Conservation (phyloP, 163 green algal genomes). For the Volvox carteri region DNA sequence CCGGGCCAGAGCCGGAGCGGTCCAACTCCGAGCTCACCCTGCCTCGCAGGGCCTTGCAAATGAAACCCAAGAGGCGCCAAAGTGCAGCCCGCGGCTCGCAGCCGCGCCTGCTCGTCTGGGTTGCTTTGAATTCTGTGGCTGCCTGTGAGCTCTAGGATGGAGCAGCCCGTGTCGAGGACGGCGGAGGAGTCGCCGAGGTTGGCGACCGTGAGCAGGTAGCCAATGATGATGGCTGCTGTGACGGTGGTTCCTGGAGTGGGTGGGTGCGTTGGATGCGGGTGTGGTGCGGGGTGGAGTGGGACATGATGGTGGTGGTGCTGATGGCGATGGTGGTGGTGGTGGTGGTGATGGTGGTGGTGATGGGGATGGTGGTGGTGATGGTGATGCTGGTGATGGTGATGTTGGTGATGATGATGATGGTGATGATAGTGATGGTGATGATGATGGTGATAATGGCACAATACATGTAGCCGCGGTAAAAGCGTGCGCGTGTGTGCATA, state of each 20-base stretch:
- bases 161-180: constrained; percentile 74
- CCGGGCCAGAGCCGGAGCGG: constrained; percentile 97
- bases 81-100: constrained; percentile 63
- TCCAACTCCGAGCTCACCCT: constrained; percentile 84
- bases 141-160: constrained; percentile 76
- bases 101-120: constrained; percentile 70
- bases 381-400: too few relatives aligned
- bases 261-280: too few relatives aligned
- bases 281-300: too few relatives aligned
- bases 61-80: constrained; percentile 76
- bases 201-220: constrained; percentile 78
- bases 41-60: constrained; percentile 78
- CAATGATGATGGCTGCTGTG: constrained; percentile 70
- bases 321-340: too few relatives aligned
- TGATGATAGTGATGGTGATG: too few relatives aligned
- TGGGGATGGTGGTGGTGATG: too few relatives aligned
- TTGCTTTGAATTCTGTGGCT: constrained; percentile 80
- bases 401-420: too few relatives aligned
- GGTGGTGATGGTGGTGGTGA: too few relatives aligned
- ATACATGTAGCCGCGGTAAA: too few relatives aligned
- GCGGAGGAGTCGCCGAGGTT: constrained; percentile 82
- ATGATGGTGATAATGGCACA: too few relatives aligned
- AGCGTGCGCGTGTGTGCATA: too few relatives aligned
- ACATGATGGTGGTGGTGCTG: too few relatives aligned
- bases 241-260: constrained; percentile 75